Conservation (phyloP, 1,284 basidiomycete genomes). For the Sanghuangporus baumii region DNA sequence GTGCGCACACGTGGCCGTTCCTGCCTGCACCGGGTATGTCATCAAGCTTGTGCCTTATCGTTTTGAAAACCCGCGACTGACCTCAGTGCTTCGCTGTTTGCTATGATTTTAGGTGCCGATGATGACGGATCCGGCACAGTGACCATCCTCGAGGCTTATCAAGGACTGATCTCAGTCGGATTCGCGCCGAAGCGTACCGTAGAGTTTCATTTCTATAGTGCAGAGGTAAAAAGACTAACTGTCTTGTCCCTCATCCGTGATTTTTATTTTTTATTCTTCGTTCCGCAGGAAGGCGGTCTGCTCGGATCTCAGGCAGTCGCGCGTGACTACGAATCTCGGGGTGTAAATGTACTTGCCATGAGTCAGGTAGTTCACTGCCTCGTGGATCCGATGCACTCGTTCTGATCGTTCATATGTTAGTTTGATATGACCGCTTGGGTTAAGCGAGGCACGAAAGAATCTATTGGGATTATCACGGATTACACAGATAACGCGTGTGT, state of each 20-base stretch:
- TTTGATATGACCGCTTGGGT: constrained; percentile 98
- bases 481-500: constrained; percentile 65
- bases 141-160: constrained; percentile 87
- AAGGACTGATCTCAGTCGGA: constrained; percentile 72
- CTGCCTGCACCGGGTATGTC: constrained; percentile 74
- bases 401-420: constrained; percentile 32
- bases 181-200: constrained; percentile 76
- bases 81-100: constrained; percentile 10
- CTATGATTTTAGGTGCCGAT: constrained; percentile 47
- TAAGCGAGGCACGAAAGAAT: constrained; percentile 81
- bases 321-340: constrained; percentile 60
- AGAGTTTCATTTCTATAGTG: constrained; percentile 96
- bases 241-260: neutral
- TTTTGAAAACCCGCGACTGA: constrained; percentile 17
- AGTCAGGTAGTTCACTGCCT: constrained; percentile 54
- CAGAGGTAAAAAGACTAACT: constrained; percentile 51
- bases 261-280: neutral
- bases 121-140: constrained; percentile 93
- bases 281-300: constrained; percentile 79
- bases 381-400: constrained; percentile 10
- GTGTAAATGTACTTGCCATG: constrained; percentile 79
- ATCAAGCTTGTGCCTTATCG: constrained; percentile 2
- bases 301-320: constrained; percentile 93
- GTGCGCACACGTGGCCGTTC: constrained; percentile 86
- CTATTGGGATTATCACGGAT: constrained; percentile 89